These are phyloP conservation scores for Coprinellus micaceus DNA, from an alignment of 768 basidiomycete genomes.

Conservation along the genomic window DNA sequence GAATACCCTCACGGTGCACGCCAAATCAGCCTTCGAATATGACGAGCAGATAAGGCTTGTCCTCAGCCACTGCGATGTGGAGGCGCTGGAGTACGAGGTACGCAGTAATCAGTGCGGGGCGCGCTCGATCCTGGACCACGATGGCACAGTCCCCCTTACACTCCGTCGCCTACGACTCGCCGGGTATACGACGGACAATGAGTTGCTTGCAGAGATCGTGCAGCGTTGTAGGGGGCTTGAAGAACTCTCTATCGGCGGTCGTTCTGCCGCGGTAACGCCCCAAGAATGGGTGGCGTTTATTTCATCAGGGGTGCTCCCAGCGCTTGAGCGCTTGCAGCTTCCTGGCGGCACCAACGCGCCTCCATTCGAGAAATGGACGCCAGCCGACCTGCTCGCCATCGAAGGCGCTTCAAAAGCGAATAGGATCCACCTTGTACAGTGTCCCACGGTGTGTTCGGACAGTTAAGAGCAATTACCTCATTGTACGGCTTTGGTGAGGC, in stretches of 20 bases:
- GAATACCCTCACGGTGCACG: slow-evolving; percentile 34
- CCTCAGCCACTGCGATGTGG: slow-evolving; percentile 38
- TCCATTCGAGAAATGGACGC: slow-evolving; percentile 38
- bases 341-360: slow-evolving; percentile 38
- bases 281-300: slow-evolving; percentile 43
- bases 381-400: slow-evolving; percentile 15
- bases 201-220: slow-evolving; percentile 30
- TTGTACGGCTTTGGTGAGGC: too few species aligned
- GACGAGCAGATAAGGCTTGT: slow-evolving; percentile 40
- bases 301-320: slow-evolving; percentile 29
- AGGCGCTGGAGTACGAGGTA: slow-evolving; percentile 42
- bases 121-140: slow-evolving; percentile 30
- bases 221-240: slow-evolving; percentile 35
- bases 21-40: slow-evolving; percentile 28
- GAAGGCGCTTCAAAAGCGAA: slow-evolving; percentile 16
- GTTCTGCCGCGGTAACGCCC: slow-evolving; percentile 32
- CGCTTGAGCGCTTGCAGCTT: slow-evolving; percentile 31
- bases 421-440: slow-evolving; percentile 13
- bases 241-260: slow-evolving; percentile 38
- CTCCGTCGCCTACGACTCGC: slow-evolving; percentile 40
- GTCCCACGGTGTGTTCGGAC: too few species aligned
- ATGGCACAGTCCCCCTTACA: slow-evolving; percentile 17
- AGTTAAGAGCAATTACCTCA: too few species aligned
- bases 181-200: slow-evolving; percentile 38
- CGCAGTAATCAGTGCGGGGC: slow-evolving; percentile 15